These are phyloP conservation scores for Cercospora berteroae DNA, from an alignment of 2,329 filamentous ascomycete genomes.

Conservation along the genomic window DNA sequence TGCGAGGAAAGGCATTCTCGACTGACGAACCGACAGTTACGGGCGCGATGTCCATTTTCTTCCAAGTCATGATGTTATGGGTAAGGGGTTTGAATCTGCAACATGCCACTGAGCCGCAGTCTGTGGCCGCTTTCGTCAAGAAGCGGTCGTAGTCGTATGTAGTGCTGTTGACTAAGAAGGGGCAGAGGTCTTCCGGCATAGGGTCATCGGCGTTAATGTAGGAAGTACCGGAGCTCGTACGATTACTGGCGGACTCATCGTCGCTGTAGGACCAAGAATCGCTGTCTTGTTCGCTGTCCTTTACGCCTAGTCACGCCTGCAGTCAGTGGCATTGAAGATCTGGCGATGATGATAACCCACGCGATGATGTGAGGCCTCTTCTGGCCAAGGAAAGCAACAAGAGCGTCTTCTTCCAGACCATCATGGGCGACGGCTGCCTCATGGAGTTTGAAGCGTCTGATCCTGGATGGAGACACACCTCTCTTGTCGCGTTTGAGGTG, in stretches of 20 bases:
- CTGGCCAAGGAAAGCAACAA: neutral
- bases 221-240: neutral
- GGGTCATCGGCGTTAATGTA: neutral
- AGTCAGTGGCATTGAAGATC: neutral
- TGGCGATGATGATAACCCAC: neutral
- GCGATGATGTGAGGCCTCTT: neutral
- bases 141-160: neutral
- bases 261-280: neutral
- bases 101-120: neutral
- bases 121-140: neutral
- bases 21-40: neutral
- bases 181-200: neutral
- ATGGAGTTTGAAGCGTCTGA: neutral
- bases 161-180: neutral
- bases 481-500: neutral
- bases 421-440: neutral
- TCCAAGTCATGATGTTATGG: neutral
- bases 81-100: neutral
- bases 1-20: neutral
- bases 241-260: neutral
- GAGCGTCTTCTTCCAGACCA: neutral
- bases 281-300: neutral
- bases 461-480: no score
- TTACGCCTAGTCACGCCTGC: neutral
- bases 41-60: neutral